Evolutionary conservation across 2,329 filamentous ascomycete genomes (phyloP).

Genomic region (Xylariaceae sp.): DNA sequence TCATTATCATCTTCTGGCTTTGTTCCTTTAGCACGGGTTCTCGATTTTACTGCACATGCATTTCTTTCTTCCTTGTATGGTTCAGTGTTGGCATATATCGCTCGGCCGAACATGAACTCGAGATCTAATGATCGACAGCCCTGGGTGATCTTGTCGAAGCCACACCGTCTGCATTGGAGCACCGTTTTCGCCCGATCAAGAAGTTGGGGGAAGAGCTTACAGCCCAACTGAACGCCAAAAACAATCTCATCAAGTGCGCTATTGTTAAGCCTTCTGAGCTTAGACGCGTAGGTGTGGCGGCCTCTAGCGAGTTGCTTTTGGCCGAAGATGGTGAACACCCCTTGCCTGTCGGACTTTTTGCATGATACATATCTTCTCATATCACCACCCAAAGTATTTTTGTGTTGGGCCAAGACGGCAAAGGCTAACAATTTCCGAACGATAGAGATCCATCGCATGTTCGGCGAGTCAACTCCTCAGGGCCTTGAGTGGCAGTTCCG

Average conservation of each 20-base stretch:
- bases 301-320: no score
- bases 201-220: conserved; percentile 27
- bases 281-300: not conserved
- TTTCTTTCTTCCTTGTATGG: no score
- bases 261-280: conserved; percentile 25
- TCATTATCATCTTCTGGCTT: not conserved
- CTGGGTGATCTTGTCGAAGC: conserved; percentile 30
- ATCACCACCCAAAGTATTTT: not conserved
- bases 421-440: conserved; percentile 3
- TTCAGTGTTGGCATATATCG: not conserved
- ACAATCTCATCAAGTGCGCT: no score
- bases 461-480: conserved; percentile 53
- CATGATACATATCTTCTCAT: not conserved
- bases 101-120: not conserved
- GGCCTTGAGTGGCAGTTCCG: conserved; percentile 62
- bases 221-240: no score
- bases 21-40: not conserved
- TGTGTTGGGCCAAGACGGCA: not conserved
- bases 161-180: conserved; percentile 45
- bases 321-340: conserved; percentile 26
- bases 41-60: not conserved
- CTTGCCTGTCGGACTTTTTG: not conserved
- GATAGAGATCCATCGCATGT: conserved; percentile 56
- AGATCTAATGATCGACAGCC: conserved; percentile 9
- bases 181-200: conserved; percentile 48